phyloP scores from a whole-genome alignment of 2,329 filamentous ascomycete species.

The Colletotrichum sp. region DNA sequence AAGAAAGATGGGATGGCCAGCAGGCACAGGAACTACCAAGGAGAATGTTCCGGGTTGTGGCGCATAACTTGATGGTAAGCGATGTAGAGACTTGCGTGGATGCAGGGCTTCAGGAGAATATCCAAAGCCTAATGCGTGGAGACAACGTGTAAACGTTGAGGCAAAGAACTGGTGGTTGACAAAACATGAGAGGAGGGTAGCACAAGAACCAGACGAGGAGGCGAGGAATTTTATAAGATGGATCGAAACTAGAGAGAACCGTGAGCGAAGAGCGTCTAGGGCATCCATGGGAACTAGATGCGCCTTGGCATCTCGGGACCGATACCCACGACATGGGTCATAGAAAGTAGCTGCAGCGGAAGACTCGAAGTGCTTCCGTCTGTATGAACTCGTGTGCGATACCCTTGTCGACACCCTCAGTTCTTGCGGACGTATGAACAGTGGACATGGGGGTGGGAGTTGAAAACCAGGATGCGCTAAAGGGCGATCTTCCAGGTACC shows the following conservation, averaged over 20 bases:
- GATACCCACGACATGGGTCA: conserved; percentile 17
- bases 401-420: conserved; percentile 12
- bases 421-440: conserved; percentile 15
- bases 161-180: neutral
- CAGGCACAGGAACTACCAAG: neutral
- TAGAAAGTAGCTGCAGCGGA: conserved; percentile 15
- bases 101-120: neutral
- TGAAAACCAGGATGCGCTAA: neutral
- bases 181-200: neutral
- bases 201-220: neutral
- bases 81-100: neutral
- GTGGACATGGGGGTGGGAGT: conserved; percentile 6
- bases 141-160: neutral
- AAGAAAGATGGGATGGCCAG: neutral
- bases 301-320: conserved; percentile 16
- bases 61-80: conserved; percentile 1
- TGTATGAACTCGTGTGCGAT: conserved; percentile 6
- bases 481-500: conserved; percentile 13
- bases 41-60: neutral
- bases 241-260: conserved; percentile 1
- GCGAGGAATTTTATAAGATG: conserved; percentile 16
- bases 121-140: neutral
- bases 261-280: neutral
- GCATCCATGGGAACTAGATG: neutral
- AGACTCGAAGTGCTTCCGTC: conserved; percentile 10